Base-by-base conservation (phyloP, 176 grass and related monocot species). In the Bothriochloa decipiens region DNA sequence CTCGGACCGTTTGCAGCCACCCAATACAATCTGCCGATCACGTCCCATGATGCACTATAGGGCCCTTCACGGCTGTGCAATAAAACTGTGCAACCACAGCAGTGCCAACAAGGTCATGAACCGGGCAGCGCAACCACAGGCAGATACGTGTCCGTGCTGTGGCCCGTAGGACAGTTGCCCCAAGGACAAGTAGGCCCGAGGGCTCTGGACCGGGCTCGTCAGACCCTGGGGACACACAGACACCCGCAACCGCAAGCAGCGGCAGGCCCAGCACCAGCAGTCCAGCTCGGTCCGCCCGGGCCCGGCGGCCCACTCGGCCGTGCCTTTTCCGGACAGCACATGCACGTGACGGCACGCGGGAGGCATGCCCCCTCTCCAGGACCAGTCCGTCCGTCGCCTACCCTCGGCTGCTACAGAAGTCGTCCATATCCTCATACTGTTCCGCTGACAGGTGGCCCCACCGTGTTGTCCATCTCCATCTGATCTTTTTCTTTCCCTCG, bases 331-430 rank as follows among this genome's bases (percentile, higher is more conserved):
- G 72, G 82, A 78, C 88, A 90, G 33, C 42, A 33, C 42, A 57
- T 20, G 74, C 88, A 86, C 73, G 65, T 73, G 83, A 90, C 74
- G 74, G 67, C 78, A 81, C 65, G 65, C 53, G 41, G 88, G 88
- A 86, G 83, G 83, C 88, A 86, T 78, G 80, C 64, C 46, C 67
- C 41, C 69, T 7, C 75, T 33, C 11, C 27, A 33, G 58, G 23
- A 75, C 77, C 69, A 81, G 69, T 36, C 33, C 46, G 28, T 33
- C 42, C 33, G 36, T 37, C 36, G 7, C 6, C n/a, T 9, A 8
- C 16, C 26, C 27, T 2, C 41, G 17, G 18, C 78, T 39, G 43
- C 63, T 15, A 20, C 43, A 36, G 32, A 62, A 23, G 14, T 22
- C 20, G 47, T 47, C 61, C 22, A 50, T 40, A 75, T 81, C 16